Evolutionary conservation across 2,329 filamentous ascomycete genomes (phyloP), one percentile per base, ranked within the genome.

Genomic region (Colletotrichum sansevieriae): DNA sequence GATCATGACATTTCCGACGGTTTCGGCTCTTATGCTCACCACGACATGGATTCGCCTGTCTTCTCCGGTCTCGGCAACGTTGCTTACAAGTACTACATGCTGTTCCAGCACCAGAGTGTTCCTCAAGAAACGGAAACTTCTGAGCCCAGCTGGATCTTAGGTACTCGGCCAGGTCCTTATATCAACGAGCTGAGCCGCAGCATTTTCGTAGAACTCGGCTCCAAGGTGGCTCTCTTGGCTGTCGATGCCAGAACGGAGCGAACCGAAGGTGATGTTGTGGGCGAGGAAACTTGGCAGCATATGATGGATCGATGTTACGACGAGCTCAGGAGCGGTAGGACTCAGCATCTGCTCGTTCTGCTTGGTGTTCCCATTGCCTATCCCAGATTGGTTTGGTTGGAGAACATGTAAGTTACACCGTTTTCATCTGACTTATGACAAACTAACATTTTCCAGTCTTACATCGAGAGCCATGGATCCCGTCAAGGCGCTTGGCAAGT

Each of bases 81-180:
- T 57, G 95, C 95, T 0, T 98, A 96, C 87, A 99, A 99, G 78
- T 99, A 98, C 80, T 99, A 99, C 76, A 91, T 99, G 90, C 87
- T 99, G 9, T 99, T 99, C 82, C 96, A 99, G 78, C 96, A 99
- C 74, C 97, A 99, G 78, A 97, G 92, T 72, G 84, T 97, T 3
- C 82, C 89, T 1, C 88, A 91, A 52, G 96, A 99, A 81, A 94
- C 91, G 0, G 91, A 97, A 72, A 84, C 87, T 41, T 88, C 92
- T 3, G 97, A 99, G 78, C 93, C 95, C 2, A 98, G 94, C 76
- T 98, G 96, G 96, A 82, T 97, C 18, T 81, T 98, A 4, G 96
- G 96, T 6, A 83, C 87, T 25, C 84, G 87, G 39, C 92, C 91
- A 3, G 97, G 97, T 0, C 95, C 95, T 0, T 99, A 97, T 77